Conservation (phyloP, 192 early-diverging fungal genomes). For the Backusella macrospora region DNA sequence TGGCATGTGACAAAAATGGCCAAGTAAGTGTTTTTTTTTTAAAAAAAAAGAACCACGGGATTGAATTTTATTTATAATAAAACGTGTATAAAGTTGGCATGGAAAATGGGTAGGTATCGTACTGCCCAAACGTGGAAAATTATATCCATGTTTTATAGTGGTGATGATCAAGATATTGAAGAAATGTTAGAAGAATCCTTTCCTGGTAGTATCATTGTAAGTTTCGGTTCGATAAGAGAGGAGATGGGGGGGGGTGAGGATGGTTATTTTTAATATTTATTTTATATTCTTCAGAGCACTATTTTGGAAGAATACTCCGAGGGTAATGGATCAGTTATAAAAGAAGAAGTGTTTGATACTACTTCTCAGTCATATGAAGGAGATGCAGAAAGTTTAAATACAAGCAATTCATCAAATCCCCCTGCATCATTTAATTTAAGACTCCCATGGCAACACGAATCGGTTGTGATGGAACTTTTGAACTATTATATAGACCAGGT, state of each 20-base stretch:
- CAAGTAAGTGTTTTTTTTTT: slow-evolving; percentile 47
- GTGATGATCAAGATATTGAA: slow-evolving; percentile 18
- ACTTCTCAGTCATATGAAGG: slow-evolving; percentile 8
- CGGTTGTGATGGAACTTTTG: slow-evolving; percentile 58
- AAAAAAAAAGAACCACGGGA: neutral
- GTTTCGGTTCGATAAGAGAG: neutral
- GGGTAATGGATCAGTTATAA: neutral
- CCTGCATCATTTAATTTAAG: slow-evolving; percentile 22
- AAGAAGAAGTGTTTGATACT: slow-evolving; percentile 3
- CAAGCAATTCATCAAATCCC: neutral
- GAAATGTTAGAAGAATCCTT: neutral
- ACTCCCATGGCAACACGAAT: slow-evolving; percentile 47
- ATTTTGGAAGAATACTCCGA: neutral
- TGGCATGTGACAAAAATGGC: slow-evolving; percentile 63
- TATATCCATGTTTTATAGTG: slow-evolving; percentile 62
- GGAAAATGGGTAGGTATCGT: slow-evolving; percentile 58
- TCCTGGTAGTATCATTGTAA: neutral
- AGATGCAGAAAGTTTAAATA: slow-evolving; percentile 2
- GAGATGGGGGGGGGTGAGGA: neutral
- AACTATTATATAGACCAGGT: slow-evolving; percentile 78
- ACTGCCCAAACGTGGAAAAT: slow-evolving; percentile 80
- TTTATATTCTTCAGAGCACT: neutral
- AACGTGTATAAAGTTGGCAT: slow-evolving; percentile 50
- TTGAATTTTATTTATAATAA: neutral
- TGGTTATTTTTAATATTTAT: neutral